Base-by-base conservation (phyloP, 768 basidiomycete species). In the Pisolithus albus region DNA sequence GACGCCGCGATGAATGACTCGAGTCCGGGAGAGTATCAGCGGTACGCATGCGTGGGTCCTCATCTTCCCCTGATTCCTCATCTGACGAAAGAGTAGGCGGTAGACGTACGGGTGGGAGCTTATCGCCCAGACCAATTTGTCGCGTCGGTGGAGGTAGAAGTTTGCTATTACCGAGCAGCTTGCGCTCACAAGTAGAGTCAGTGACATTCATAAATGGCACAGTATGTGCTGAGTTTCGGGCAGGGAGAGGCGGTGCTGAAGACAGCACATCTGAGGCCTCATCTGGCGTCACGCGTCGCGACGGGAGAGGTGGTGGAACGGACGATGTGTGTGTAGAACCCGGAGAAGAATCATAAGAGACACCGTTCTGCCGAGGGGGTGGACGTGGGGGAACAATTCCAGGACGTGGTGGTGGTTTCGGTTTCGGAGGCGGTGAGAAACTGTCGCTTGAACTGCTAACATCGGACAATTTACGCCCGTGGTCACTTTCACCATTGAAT, bases 101-200 rank as follows among this genome's bases (percentile, higher is more conserved):
- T 4, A 75, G 76, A 24, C 83, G 77, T 23, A 79, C 63, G 2
- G 84, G 78, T 6, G 88, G 87, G 15, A 88, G 73, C 58, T 81
- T 87, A 57, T 83, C 84, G 0, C 85, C 83, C 0, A 77, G 71
- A 1, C 70, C 85, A 42, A 89, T 88, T 0, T 72, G 83, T 5
- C 88, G 84, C 0, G 82, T 86, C 0, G 88, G 88, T 0, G 88
- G 88, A 0, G 88, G 88, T 0, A 79, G 85, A 21, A 83, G 76
- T 52, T 67, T 75, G 34, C 64, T 40, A 64, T 58, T 23, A n/a
- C 61, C 61, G 8, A 60, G 28, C 24, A 52, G 37, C 56, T 62
- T 67, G 19, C 69, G 69, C 49, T 64, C 67, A 4, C 47, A 54
- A 10, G 28, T 46, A 23, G 48, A 49, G 1, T 56, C 2, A 55